Evolutionary conservation across 2,329 filamentous ascomycete species (phyloP), one percentile per base, ranked within the genome.

Genomic region (Neurospora sp.): DNA sequence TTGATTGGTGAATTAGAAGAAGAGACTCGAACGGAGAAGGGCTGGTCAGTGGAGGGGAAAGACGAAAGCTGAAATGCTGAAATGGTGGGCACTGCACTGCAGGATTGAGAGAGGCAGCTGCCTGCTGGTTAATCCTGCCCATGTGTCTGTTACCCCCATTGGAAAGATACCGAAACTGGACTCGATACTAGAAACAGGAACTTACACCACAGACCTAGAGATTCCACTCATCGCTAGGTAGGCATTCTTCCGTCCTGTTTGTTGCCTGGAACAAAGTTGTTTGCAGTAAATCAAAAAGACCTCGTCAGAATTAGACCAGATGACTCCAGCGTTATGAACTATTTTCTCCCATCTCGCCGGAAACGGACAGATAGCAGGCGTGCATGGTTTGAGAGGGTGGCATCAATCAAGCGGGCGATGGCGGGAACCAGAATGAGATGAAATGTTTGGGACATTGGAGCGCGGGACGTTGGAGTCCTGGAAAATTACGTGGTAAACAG

Each of bases 401-500:
- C 23, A 62, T 62, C 23, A n/a, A n/a, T 33, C 13, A 36, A 62
- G 52, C 8, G 46, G 52, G 28, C 52, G 52, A 62, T 62, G 52
- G n/a, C 52, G 28, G 52, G 28, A 62, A 5, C 52, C 7, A 39
- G 23, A 33, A 46, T 8, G 11, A 23, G 11, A 40, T 40, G 66
- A 39, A 40, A 19, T 67, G 66, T 39, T 62, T 33, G 52, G 15
- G 52, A 62, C 10, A 8, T 62, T 62, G 52, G 46, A 7, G 4
- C 52, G 52, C 52, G 52, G 52, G 52, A 58, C 52, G 52, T 58
- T 7, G 13, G 46, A 58, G 52, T 58, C 13, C 52, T 73, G 71
- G 72, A 70, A 66, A 43, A 58, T 28, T 38, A 38, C 17, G 33
- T 68, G 67, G 67, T 70, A 69, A 67, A 67, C 69, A 68, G 62